Conservation (phyloP, 306 rosid genomes). For the Quercus mongolica region DNA sequence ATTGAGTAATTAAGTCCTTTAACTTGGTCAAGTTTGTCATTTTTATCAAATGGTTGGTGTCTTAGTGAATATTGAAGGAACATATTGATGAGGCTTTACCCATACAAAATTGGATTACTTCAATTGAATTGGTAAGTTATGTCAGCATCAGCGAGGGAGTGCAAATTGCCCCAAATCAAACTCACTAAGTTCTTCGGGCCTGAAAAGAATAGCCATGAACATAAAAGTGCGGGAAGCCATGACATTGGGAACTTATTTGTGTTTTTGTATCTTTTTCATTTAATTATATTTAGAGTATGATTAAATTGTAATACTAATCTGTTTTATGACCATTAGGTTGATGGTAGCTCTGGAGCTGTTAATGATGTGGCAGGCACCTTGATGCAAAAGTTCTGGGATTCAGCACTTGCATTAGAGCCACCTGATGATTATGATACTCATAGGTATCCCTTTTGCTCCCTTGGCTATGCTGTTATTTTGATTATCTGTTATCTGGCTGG, state of each 20-base stretch:
- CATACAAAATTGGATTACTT: too few species aligned
- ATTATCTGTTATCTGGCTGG: slow-evolving; percentile 13
- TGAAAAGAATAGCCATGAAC: background rate
- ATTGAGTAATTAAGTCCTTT: background rate
- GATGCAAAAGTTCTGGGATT: slow-evolving; percentile 98
- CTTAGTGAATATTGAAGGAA: background rate
- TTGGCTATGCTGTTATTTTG: slow-evolving; percentile 13
- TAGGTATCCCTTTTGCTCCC: slow-evolving; percentile 39
- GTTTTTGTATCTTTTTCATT: background rate
- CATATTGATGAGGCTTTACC: background rate
- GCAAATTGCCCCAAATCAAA: background rate
- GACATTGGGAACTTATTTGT: background rate
- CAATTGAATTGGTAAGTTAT: background rate
- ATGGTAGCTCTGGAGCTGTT: slow-evolving; percentile 70
- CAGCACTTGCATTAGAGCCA: slow-evolving; percentile 76
- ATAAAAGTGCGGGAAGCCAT: too few species aligned
- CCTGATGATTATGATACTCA: slow-evolving; percentile 85
- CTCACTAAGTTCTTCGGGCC: background rate
- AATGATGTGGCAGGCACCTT: slow-evolving; percentile 79
- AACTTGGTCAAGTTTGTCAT: background rate
- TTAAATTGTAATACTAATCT: background rate
- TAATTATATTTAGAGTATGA: background rate
- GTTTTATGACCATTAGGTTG: slow-evolving; percentile 42
- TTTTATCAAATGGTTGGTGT: background rate
- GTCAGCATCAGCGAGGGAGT: background rate